phyloP scores from a whole-genome alignment of 2,329 filamentous ascomycete species.

The Colletotrichum tropicale region DNA sequence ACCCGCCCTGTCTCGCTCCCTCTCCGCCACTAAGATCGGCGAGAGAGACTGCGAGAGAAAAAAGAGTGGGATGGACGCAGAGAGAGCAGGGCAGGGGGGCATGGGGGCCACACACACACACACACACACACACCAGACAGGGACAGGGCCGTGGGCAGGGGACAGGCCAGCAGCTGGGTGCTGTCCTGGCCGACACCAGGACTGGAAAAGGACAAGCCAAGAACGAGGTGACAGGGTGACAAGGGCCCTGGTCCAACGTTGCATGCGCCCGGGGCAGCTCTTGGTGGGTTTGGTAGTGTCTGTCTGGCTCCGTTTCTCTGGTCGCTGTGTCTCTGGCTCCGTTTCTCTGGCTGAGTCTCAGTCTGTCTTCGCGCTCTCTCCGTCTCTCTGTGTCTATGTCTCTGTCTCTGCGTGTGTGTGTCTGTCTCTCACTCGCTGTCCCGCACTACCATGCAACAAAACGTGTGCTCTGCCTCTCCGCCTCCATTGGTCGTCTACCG shows the following conservation, averaged over 20 bases:
- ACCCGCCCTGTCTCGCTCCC: background rate
- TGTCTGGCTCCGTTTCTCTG: background rate
- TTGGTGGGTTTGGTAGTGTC: background rate
- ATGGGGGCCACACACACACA: background rate
- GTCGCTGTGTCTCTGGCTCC: background rate
- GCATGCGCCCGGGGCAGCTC: constrained; percentile 15
- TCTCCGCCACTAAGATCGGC: background rate
- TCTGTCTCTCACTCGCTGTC: background rate
- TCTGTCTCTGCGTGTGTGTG: too few species aligned
- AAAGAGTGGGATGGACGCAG: background rate
- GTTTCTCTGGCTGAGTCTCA: background rate
- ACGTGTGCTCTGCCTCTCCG: background rate
- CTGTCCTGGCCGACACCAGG: background rate
- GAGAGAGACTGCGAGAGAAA: background rate
- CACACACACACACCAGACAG: background rate
- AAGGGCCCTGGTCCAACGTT: constrained; percentile 15
- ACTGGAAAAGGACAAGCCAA: background rate
- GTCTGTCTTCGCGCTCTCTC: background rate
- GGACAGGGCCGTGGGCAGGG: background rate
- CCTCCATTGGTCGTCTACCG: constrained; percentile 14
- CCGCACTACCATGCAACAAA: background rate
- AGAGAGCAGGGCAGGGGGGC: background rate
- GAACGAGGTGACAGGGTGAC: constrained; percentile 4
- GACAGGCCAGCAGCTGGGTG: background rate
- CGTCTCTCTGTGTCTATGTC: background rate